Evolutionary conservation across 805 yeast genomes (phyloP), one percentile per base, ranked within the genome.

Genomic region (Hanseniaspora meyeri): DNA sequence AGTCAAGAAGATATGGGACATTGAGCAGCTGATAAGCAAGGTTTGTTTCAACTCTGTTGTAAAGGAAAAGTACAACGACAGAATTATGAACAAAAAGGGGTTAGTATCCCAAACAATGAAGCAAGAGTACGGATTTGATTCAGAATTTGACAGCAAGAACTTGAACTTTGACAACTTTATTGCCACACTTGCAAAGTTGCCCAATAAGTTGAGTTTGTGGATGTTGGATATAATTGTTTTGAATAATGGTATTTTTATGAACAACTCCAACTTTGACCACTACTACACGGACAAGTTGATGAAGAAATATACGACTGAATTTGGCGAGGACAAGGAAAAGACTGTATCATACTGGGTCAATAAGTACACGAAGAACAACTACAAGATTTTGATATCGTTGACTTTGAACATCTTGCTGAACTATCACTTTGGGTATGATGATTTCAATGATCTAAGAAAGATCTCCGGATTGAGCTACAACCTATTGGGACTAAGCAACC

Each of bases 371-470:
- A 59, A 64, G 58, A 55, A 68, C 64, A 72, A 73, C 57, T 74
- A 76, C 62, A 76, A 73, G 60, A 62, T 73, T 2, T 59, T 74
- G 20, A 65, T 71, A 31, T 68, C 80, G 0, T 63, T 76, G 19
- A 60, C 72, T 5, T 55, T 75, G 38, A 72, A 74, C 27, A 66
- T 78, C 4, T 61, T 77, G 32, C 65, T 74, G 45, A 75, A 78
- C 59, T 74, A 76, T 62, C 82, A 78, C 64, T 77, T 74, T 64
- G 82, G 82, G 1, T 78, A 72, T 59, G 66, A 65, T 47, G 69
- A 68, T 56, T 60, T 73, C 54, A 63, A 64, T 19, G 63, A 65
- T 10, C 60, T 73, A 38, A 37, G 47, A 9, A 42, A 39, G n/a
- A 31, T 56, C 2, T 45, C 49, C 14, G n/a, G n/a, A 7, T 17